These are phyloP conservation scores for Penicillium antarcticum DNA, from an alignment of 495 filamentous ascomycete species.

Conservation along the genomic window DNA sequence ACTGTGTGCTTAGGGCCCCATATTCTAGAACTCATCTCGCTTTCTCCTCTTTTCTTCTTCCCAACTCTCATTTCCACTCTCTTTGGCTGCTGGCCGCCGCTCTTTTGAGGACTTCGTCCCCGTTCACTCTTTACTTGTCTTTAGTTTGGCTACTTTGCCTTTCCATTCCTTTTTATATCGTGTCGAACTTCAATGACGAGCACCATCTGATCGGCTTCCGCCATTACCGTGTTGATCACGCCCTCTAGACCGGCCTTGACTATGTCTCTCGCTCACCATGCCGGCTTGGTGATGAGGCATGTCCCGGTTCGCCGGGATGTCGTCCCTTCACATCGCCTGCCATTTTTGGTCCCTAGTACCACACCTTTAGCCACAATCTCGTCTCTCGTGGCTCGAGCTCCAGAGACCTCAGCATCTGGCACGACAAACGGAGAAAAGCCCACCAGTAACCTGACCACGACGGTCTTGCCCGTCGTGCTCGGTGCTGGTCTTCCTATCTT, in stretches of 20 bases:
- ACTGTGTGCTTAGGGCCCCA: not conserved
- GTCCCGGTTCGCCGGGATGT: constrained; percentile 25
- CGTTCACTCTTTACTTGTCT: constrained; percentile 31
- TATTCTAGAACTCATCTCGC: constrained; percentile 13
- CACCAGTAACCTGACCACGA: constrained; percentile 50
- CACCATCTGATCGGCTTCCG: constrained; percentile 8
- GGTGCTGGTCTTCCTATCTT: constrained; percentile 79
- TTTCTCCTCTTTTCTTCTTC: constrained; percentile 24
- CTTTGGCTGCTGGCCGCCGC: constrained; percentile 31
- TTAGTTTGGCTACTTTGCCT: not conserved
- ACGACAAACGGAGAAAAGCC: constrained; percentile 32
- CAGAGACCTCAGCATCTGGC: constrained; percentile 10
- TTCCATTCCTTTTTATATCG: not conserved
- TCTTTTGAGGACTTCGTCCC: constrained; percentile 25
- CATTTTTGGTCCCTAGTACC: constrained; percentile 16
- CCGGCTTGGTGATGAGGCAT: constrained; percentile 21
- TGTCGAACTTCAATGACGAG: constrained; percentile 15
- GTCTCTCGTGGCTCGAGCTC: constrained; percentile 29
- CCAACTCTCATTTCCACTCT: constrained; percentile 19
- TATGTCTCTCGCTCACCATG: constrained; percentile 35
- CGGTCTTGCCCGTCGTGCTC: constrained; percentile 73
- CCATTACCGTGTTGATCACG: constrained; percentile 4
- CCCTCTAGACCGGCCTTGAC: constrained; percentile 8
- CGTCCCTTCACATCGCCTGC: constrained; percentile 25
- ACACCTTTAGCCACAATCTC: constrained; percentile 12